Conservation (phyloP, 2,329 filamentous ascomycete species). For the Bretziella fagacearum region DNA sequence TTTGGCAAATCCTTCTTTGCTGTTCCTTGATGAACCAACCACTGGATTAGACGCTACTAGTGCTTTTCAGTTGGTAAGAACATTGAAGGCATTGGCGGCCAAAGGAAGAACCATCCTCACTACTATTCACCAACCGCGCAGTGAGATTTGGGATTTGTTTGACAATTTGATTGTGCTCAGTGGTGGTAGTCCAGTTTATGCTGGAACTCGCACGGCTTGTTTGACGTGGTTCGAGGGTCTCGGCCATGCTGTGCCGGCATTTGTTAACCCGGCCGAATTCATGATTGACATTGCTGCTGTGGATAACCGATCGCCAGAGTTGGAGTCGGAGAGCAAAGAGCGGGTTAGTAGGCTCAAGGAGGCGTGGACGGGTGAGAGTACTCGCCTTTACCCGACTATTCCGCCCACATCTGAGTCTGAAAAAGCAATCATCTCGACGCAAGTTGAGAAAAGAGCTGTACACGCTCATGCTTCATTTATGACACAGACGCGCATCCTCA, state of each 20-base stretch:
- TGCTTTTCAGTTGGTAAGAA: slow-evolving; percentile 55
- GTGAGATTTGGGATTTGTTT: slow-evolving; percentile 64
- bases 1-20: slow-evolving; percentile 58
- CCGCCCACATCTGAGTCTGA: background rate
- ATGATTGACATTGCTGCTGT: slow-evolving; percentile 58
- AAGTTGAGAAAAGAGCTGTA: slow-evolving; percentile 16
- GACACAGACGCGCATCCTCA: slow-evolving; percentile 49
- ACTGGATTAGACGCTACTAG: slow-evolving; percentile 64
- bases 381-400: background rate
- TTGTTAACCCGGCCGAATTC: slow-evolving; percentile 64
- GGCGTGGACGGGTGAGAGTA: slow-evolving; percentile 35
- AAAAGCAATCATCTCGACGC: background rate
- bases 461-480: slow-evolving; percentile 37
- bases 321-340: slow-evolving; percentile 40
- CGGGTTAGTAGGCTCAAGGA: slow-evolving; percentile 44
- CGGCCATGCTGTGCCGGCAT: slow-evolving; percentile 47
- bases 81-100: slow-evolving; percentile 47
- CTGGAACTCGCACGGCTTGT: slow-evolving; percentile 40
- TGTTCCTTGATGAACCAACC: slow-evolving; percentile 67
- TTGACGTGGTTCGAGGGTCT: slow-evolving; percentile 45
- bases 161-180: slow-evolving; percentile 55
- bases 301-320: slow-evolving; percentile 51
- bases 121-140: slow-evolving; percentile 62
- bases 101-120: slow-evolving; percentile 56
- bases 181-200: slow-evolving; percentile 50